Base-by-base conservation (phyloP, 1,284 basidiomycete species). In the Tilletia indica region DNA sequence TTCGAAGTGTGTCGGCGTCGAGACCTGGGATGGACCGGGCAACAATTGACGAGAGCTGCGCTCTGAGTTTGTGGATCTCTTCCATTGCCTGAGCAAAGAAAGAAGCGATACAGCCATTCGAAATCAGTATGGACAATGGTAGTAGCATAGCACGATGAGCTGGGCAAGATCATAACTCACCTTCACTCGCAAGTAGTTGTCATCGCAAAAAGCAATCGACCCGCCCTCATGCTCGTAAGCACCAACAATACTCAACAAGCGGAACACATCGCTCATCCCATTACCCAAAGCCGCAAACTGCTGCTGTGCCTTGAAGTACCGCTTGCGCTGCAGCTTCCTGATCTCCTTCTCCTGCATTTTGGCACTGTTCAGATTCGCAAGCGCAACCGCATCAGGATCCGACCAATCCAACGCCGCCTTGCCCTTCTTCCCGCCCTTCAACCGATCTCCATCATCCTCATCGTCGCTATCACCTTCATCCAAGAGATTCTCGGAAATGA, bases 21-120 rank as follows among this genome's bases (percentile, higher is more conserved):
- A 83, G 70, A 14, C 68, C 61, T 36, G 74, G 70, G 19, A 78
- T 70, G 11, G 75, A 66, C 2, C 78, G 73, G 2, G 72, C 66
- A 42, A 83, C 78, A 34, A 83, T 67, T 21, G 71, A 72, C 64
- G 78, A 76, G 87, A 90, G 78, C 89, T 92, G 97, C 0, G 89
- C 88, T 51, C 95, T 90, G n/a, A 99, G 88, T 85, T 99, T 98
- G 85, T 96, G 95, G 56, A 98, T 97, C 86, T 99, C 97, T 85
- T 97, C 93, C 95, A 99, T 99, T 0, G 94, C 93, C 93, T 72
- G 19, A 45, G 54, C 19, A 21, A 39, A 34, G 8, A 6, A 21
- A 8, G 25, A 67, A 21, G 25, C 21, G 67, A 9, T 25, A 51
- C 19, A 68, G 67, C 8, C 34, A 31, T 31, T 31, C 25, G 25